These are phyloP conservation scores for Blastocystis sp. DNA, from an alignment of 352 stramenopile genomes.

Conservation along the genomic window DNA sequence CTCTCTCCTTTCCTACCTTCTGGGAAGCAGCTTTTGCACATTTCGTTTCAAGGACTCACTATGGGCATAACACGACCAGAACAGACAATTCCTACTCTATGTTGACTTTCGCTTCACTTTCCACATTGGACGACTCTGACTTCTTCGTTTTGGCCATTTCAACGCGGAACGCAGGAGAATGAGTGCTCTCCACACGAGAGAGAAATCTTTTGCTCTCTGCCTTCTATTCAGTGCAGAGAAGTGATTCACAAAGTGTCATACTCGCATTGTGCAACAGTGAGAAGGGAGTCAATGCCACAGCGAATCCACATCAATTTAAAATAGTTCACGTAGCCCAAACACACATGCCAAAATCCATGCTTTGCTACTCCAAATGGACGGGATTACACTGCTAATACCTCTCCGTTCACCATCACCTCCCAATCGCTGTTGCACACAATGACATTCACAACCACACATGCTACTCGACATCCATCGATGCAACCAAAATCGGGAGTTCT, in stretches of 20 bases:
- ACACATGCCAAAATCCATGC: no score
- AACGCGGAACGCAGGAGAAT: not conserved
- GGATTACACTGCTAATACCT: no score
- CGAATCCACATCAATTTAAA: no score
- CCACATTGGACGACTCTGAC: not conserved
- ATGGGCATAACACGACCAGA: not conserved
- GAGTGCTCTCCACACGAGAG: not conserved
- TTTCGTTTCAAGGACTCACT: conserved; percentile 40
- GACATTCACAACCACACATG: not conserved
- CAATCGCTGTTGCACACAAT: conserved; percentile 12
- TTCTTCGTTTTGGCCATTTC: conserved; percentile 10
- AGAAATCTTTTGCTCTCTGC: no score
- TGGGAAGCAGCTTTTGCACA: conserved; percentile 56
- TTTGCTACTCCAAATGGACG: no score
- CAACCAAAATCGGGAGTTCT: no score
- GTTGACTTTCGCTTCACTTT: not conserved
- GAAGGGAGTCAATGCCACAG: no score
- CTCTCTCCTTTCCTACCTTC: not conserved
- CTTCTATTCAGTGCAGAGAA: no score
- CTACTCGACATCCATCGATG: not conserved
- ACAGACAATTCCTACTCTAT: not conserved
- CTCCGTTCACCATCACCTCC: not conserved
- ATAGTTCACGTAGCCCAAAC: no score
- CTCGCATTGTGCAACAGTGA: no score
- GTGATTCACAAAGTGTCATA: no score